A percentile compares a stretch with the other conserved stretches of the same genome.
phyloP scores from a whole-genome alignment of 768 basidiomycete species.

The Mycena amicta region DNA sequence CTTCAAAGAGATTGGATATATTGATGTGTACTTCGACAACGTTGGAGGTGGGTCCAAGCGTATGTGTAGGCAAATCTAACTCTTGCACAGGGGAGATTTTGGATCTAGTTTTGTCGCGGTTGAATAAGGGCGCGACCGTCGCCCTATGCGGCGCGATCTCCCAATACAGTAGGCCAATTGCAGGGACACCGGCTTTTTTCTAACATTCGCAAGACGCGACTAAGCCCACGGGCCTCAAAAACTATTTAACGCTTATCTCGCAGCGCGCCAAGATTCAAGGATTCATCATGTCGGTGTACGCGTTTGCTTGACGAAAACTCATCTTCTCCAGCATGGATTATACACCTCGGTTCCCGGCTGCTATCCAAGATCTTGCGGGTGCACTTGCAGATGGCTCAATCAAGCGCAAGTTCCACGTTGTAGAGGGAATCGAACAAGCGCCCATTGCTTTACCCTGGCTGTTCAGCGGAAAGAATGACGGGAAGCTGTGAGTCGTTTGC shows the following conservation, averaged over 20 bases:
- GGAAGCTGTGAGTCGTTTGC: conserved; percentile 59
- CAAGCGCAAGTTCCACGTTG: conserved; percentile 78
- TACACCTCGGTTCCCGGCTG: conserved; percentile 56
- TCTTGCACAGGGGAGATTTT: conserved; percentile 65
- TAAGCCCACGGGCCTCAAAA: conserved; percentile 66
- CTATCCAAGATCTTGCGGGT: conserved; percentile 55
- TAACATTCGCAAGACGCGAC: conserved; percentile 46
- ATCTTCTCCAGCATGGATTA: conserved; percentile 70
- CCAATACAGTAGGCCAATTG: conserved; percentile 62
- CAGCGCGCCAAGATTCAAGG: conserved; percentile 83
- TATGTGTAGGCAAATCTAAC: conserved; percentile 20
- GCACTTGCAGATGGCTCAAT: conserved; percentile 70
- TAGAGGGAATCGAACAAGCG: conserved; percentile 75
- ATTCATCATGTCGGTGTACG: conserved; percentile 69
- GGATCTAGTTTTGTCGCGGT: conserved; percentile 70
- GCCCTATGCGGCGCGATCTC: conserved; percentile 88
- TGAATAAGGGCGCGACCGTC: conserved; percentile 80
- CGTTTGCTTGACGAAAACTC: background rate
- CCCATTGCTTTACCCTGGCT: conserved; percentile 71
- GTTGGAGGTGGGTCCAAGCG: conserved; percentile 52
- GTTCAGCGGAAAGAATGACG: conserved; percentile 76
- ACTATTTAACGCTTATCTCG: conserved; percentile 69
- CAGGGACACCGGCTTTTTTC: background rate
- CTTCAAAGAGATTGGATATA: conserved; percentile 69
- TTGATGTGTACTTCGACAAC: conserved; percentile 89